A percentile compares a stretch with the other conserved stretches of the same genome.
Evolutionary conservation across 2,329 filamentous ascomycete species (phyloP).

Genomic region (Cordyceps javanica): DNA sequence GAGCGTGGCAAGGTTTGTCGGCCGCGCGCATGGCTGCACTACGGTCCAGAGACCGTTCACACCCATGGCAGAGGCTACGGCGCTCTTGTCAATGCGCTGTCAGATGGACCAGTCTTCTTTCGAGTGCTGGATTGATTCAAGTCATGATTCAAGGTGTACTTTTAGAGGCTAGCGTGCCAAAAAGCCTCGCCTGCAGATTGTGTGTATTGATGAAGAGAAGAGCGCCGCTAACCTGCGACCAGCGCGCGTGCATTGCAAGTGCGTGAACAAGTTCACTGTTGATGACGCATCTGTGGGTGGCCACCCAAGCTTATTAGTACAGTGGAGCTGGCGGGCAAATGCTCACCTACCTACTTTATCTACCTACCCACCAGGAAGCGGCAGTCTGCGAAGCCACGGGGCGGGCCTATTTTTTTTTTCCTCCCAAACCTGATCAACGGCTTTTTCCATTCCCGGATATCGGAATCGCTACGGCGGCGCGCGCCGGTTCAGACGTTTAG

Average conservation of each 20-base stretch:
- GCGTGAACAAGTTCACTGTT: constrained; percentile 13
- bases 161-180: not conserved
- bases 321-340: constrained; percentile 2
- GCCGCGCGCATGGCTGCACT: constrained; percentile 87
- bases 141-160: not conserved
- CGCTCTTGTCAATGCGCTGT: not conserved
- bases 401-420: not conserved
- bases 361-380: not conserved
- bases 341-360: not conserved
- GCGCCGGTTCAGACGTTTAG: not conserved
- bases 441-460: not conserved
- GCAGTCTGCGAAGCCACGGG: not conserved
- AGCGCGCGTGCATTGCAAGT: not conserved
- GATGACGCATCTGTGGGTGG: constrained; percentile 10
- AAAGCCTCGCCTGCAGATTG: not conserved
- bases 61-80: constrained; percentile 63
- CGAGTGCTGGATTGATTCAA: not conserved
- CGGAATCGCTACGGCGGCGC: not conserved
- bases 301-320: not conserved
- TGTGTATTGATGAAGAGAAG: not conserved
- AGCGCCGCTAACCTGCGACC: not conserved
- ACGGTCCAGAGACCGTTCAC: constrained; percentile 98
- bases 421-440: not conserved
- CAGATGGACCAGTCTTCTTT: not conserved
- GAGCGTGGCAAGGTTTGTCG: constrained; percentile 91